phyloP scores from a whole-genome alignment of 2,329 filamentous ascomycete genomes.

The Epicoccum nigrum region DNA sequence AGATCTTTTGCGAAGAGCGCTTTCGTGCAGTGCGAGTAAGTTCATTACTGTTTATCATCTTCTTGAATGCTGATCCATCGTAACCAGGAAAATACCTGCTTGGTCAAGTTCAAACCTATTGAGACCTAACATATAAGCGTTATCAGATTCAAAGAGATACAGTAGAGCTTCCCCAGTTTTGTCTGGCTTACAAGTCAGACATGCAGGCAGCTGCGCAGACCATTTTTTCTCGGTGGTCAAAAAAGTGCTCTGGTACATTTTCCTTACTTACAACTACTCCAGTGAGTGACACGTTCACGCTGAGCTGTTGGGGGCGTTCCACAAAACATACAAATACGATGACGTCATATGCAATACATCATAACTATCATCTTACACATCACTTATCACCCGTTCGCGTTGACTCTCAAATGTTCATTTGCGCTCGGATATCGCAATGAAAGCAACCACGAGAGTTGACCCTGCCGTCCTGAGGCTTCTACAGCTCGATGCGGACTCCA shows the following conservation, averaged over 20 bases:
- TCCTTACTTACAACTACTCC: no score
- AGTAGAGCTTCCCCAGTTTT: no score
- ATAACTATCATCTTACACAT: background rate
- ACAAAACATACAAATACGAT: background rate
- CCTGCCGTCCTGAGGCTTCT: constrained; percentile 67
- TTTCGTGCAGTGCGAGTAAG: background rate
- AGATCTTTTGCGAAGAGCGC: background rate
- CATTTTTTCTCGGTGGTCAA: no score
- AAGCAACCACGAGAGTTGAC: constrained; percentile 61
- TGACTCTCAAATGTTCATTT: background rate
- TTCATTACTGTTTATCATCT: background rate
- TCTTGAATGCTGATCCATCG: background rate
- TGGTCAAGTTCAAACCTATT: background rate
- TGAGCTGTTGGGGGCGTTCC: no score
- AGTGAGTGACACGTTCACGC: no score
- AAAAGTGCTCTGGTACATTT: no score
- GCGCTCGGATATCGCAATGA: background rate
- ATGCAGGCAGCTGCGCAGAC: no score
- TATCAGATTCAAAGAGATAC: no score
- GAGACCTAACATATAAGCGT: background rate
- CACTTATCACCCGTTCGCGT: background rate
- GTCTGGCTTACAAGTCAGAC: no score
- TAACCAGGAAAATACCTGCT: background rate
- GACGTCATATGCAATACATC: constrained; percentile 6
- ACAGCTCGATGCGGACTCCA: constrained; percentile 60